phyloP scores from a whole-genome alignment of 2,329 filamentous ascomycete genomes.

The Verticillium zaregamsianum region DNA sequence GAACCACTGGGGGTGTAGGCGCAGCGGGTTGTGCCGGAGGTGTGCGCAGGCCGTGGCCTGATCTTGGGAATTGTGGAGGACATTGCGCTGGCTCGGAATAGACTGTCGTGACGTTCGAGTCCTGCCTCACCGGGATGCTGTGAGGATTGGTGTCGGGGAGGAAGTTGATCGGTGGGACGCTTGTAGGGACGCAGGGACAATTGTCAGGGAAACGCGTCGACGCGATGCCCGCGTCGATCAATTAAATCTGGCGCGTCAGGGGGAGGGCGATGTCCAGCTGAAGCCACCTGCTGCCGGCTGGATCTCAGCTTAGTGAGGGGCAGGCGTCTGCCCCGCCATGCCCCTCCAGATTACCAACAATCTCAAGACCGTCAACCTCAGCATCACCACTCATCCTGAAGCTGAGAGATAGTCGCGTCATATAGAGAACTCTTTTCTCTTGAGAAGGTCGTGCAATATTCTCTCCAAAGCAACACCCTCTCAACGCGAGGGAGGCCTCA shows the following conservation, averaged over 20 bases:
- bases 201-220: not conserved
- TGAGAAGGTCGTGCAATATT: not conserved
- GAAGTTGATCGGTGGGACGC: not conserved
- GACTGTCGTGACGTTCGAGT: not conserved
- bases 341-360: not conserved
- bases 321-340: not conserved
- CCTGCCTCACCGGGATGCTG: not conserved
- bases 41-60: constrained; percentile 68
- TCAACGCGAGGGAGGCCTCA: too few species aligned
- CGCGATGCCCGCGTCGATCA: constrained; percentile 14
- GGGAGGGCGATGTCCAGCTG: not conserved
- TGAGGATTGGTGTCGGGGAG: not conserved
- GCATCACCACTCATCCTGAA: not conserved
- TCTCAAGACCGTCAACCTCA: not conserved
- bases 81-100: constrained; percentile 4
- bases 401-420: not conserved
- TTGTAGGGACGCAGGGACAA: not conserved
- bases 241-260: constrained; percentile 21
- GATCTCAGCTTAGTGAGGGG: not conserved
- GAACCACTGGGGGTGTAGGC: constrained; percentile 86
- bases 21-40: constrained; percentile 79
- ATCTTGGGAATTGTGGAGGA: constrained; percentile 42
- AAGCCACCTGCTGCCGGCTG: not conserved
- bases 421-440: not conserved
- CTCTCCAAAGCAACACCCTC: too few species aligned